Conservation (phyloP, 2,329 filamentous ascomycete species). For the Phyllosticta citribraziliensis region DNA sequence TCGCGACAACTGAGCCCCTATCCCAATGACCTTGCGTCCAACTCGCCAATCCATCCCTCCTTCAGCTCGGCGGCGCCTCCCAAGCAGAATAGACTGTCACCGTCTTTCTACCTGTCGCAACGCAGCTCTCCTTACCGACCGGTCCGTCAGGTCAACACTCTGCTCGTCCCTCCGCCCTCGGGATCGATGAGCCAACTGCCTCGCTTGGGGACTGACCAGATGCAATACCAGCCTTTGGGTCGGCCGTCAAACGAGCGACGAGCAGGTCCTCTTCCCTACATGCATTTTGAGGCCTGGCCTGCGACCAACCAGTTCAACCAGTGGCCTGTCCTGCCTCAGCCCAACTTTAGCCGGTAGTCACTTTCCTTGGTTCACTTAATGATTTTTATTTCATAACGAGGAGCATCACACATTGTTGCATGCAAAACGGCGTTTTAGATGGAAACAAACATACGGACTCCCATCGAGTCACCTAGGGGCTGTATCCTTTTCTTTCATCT, state of each 20-base stretch:
- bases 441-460: background rate
- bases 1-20: slow-evolving; percentile 45
- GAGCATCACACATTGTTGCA: background rate
- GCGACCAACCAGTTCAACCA: slow-evolving; percentile 30
- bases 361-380: background rate
- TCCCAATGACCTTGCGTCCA: slow-evolving; percentile 40
- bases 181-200: slow-evolving; percentile 56
- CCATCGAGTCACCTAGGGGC: background rate
- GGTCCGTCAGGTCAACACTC: slow-evolving; percentile 76
- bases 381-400: background rate
- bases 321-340: slow-evolving; percentile 27
- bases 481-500: background rate
- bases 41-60: slow-evolving; percentile 62
- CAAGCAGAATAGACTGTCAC: slow-evolving; percentile 67
- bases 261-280: slow-evolving; percentile 35
- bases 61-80: slow-evolving; percentile 48
- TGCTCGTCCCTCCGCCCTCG: slow-evolving; percentile 80
- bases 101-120: slow-evolving; percentile 77
- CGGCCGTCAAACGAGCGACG: slow-evolving; percentile 36
- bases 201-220: slow-evolving; percentile 36
- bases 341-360: slow-evolving; percentile 18
- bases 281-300: slow-evolving; percentile 30
- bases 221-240: slow-evolving; percentile 42
- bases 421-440: slow-evolving; percentile 6
- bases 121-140: slow-evolving; percentile 88